Base-by-base conservation (phyloP, 2,329 filamentous ascomycete species). In the Thelonectria blattea region DNA sequence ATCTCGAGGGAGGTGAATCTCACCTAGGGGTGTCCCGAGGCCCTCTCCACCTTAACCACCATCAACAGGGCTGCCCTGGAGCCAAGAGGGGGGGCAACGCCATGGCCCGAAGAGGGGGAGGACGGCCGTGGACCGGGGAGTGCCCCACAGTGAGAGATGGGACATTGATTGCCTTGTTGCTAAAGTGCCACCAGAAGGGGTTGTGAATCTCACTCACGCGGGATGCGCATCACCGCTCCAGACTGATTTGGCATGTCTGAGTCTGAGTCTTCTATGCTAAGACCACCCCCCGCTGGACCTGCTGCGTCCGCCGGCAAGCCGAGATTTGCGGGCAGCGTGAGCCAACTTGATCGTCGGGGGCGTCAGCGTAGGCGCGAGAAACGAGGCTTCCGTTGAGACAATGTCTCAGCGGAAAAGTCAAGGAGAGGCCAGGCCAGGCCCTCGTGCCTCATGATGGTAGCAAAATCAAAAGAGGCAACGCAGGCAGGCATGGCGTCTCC, bases 131-230 rank as follows among this genome's bases (percentile, higher is more conserved):
- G 55, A 48, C 63, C 57, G 62, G 58, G 59, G 64, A 63, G 62
- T 52, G 50, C 58, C 47, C 62, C 62, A 67, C 56, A 41, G 39
- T 46, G 54, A 22, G 58, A 51, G 57, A 65, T 69, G 67, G 68
- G 63, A 66, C 56, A 71, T 69, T 60, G 63, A 71, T 70, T 60
- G 66, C 64, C 65, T 58, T 68, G 64, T 57, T 62, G 61, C 67
- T 69, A 62, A 70, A 70, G 68, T 69, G 61, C 66, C 65, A 64
- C 63, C 56, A 43, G 64, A 66, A 70, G 60, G 68, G 62, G 68
- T 67, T 67, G 66, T 62, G 57, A 71, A 70, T 66, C 65, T 68
- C 63, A 68, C 68, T 58, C 58, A 65, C 58, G 65, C 67, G 68
- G 67, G 65, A 71, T 69, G 65, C 56, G 64, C 67, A 71, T 68